These are phyloP conservation scores for Scheffersomyces stambukii DNA, from an alignment of 1,139 yeast species.

Conservation along the genomic window DNA sequence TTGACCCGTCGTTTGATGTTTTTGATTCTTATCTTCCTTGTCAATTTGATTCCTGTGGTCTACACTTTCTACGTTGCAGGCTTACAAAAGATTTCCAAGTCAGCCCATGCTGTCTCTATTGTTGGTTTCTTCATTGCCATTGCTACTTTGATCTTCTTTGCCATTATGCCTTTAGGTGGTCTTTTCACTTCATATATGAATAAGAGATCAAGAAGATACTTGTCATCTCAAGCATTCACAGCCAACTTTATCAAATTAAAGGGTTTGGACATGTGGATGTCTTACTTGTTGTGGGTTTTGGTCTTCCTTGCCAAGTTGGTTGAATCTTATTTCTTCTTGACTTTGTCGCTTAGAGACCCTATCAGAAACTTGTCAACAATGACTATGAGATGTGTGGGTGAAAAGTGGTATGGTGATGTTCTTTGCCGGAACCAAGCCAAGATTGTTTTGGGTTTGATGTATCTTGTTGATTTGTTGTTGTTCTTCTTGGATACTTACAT, in stretches of 20 bases:
- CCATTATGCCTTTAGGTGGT: constrained; percentile 97
- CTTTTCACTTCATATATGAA: constrained; percentile 90
- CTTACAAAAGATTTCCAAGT: constrained; percentile 58
- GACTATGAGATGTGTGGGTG: constrained; percentile 67
- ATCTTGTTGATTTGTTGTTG: constrained; percentile 82
- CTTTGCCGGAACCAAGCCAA: constrained; percentile 84
- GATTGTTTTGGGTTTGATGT: constrained; percentile 88
- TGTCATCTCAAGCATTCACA: constrained; percentile 93
- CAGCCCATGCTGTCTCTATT: constrained; percentile 79
- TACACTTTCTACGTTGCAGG: constrained; percentile 86
- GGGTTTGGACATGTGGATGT: constrained; percentile 96
- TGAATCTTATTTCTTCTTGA: constrained; percentile 93
- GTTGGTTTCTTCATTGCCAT: constrained; percentile 89
- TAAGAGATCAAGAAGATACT: constrained; percentile 82
- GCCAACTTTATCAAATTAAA: constrained; percentile 78
- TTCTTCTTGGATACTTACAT: constrained; percentile 97
- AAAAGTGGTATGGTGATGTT: constrained; percentile 72
- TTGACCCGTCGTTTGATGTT: constrained; percentile 82
- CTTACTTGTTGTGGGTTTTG: constrained; percentile 83
- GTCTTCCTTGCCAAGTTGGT: constrained; percentile 84
- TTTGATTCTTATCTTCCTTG: constrained; percentile 57
- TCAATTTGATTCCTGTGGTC: constrained; percentile 82
- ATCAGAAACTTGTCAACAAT: constrained; percentile 59
- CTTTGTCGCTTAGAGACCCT: constrained; percentile 89
- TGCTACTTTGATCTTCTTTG: constrained; percentile 77